Base-by-base conservation (phyloP, 2,329 filamentous ascomycete species). In the Aspergillus ibericus region DNA sequence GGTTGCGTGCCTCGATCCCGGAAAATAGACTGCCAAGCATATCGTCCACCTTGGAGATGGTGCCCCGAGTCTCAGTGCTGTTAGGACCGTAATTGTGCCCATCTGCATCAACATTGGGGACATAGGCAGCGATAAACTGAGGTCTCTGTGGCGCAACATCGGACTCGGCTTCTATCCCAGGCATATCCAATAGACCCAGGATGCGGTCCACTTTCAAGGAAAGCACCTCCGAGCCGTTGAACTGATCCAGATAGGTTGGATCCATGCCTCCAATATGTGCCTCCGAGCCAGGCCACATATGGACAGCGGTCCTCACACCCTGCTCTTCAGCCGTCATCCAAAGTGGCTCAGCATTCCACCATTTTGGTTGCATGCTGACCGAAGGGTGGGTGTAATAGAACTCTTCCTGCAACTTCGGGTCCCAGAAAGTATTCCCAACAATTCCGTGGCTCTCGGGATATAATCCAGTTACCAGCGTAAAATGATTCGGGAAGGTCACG, bases 211-310 rank as follows among this genome's bases (percentile, higher is more conserved):
- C 90, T 75, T 99, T 99, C 35, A 82, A 84, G 0, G 84, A 73
- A 1, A 99, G 82, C 32, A 80, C 72, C 77, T 97, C 93, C 0
- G 88, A 84, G 8, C 86, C 88, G 66, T 96, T 93, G 78, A 85
- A 99, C 67, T 87, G 88, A 77, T 98, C 95, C 50, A 98, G 74
- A 68, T 91, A 91, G 9, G 86, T 88, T 2, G 93, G 91, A 62
- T 93, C 87, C 16, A 88, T 80, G n/a, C 83, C 81, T 12, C 86
- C 82, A 60, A 96, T 89, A 72, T 92, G 88, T 5, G 93, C 93
- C 77, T 99, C 95, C 44, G 91, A 96, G 2, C 95, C 95, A 1
- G 95, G 95, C 95, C 95, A 99, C 95, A 99, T 99, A 73, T 99
- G 95, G 25, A 99, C 87, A 0, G 92, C 95, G 29, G 88, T 87